A percentile compares a stretch with the other conserved stretches of the same genome.
Conservation (phyloP, 2,329 filamentous ascomycete genomes). For the Zymoseptoria passerinii region DNA sequence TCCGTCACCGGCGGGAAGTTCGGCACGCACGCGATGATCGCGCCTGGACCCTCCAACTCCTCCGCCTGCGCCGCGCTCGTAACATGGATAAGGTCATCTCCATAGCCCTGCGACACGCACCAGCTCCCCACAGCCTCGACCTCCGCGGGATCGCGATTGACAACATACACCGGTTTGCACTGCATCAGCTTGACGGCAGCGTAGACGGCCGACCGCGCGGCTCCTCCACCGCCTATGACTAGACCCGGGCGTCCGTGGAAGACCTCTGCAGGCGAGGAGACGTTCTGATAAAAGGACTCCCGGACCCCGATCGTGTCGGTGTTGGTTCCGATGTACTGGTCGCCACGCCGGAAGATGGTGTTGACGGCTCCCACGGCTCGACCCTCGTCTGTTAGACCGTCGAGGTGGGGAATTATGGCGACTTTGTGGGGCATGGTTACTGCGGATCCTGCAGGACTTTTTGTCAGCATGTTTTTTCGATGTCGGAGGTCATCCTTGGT, state of each 20-base stretch:
- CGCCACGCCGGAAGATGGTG: constrained; percentile 59
- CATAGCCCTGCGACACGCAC: constrained; percentile 52
- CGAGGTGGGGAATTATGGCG: constrained; percentile 62
- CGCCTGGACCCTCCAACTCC: constrained; percentile 50
- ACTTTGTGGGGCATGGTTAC: constrained; percentile 84
- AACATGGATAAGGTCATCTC: constrained; percentile 54
- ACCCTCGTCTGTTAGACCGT: constrained; percentile 65
- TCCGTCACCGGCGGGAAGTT: constrained; percentile 62
- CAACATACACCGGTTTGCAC: constrained; percentile 62
- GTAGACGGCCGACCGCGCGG: constrained; percentile 69
- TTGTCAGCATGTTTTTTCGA: constrained; percentile 3
- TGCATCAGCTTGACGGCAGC: constrained; percentile 62
- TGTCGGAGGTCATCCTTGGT: not conserved
- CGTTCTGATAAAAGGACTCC: constrained; percentile 54
- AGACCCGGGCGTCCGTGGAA: constrained; percentile 58
- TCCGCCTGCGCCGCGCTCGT: constrained; percentile 53
- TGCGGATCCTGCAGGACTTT: constrained; percentile 46
- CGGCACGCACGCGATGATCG: constrained; percentile 66
- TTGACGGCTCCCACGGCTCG: constrained; percentile 69
- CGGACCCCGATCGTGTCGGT: constrained; percentile 73
- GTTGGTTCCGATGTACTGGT: constrained; percentile 59
- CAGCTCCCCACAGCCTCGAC: constrained; percentile 59
- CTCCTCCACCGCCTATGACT: constrained; percentile 70
- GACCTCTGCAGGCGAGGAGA: constrained; percentile 35
- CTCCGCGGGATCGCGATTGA: constrained; percentile 63